Evolutionary conservation across 176 grass and related monocot genomes (phyloP).

Genomic region (Triticum urartu): DNA sequence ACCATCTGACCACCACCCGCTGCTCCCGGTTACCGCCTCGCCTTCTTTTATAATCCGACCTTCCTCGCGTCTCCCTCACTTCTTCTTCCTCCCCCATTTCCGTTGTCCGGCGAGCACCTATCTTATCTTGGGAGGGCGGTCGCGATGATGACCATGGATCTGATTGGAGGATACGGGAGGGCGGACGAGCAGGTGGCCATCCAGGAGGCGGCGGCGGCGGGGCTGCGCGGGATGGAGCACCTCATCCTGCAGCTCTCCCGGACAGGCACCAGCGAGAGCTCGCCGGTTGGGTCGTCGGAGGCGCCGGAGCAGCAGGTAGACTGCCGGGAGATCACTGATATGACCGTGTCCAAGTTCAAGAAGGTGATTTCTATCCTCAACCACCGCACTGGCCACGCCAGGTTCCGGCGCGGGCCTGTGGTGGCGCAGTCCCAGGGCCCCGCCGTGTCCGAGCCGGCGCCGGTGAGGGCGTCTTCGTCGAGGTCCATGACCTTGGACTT

Average conservation of each 20-base stretch:
- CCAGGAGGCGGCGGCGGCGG: constrained; percentile 70
- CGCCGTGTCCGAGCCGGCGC: background rate
- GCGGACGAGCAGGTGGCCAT: constrained; percentile 70
- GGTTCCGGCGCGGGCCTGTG: constrained; percentile 68
- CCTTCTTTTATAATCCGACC: constrained; percentile 19
- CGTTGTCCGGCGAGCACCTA: constrained; percentile 6
- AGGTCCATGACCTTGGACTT: constrained; percentile 52
- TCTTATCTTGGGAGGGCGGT: background rate
- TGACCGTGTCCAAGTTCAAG: constrained; percentile 81
- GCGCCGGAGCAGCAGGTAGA: constrained; percentile 14
- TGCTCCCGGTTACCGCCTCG: background rate
- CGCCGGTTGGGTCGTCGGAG: background rate
- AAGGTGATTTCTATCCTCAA: constrained; percentile 89
- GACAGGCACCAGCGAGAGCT: constrained; percentile 27
- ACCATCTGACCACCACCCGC: background rate
- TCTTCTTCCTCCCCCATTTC: background rate
- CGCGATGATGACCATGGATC: constrained; percentile 46
- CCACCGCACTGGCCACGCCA: constrained; percentile 81
- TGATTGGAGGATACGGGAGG: constrained; percentile 50
- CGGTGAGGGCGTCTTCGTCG: background rate
- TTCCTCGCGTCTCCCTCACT: background rate
- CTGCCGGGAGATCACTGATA: constrained; percentile 73
- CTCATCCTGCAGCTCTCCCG: constrained; percentile 67
- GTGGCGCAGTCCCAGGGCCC: constrained; percentile 32
- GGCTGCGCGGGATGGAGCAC: constrained; percentile 67